Percentiles rank a stretch among this genome's conserved stretches.
These are phyloP conservation scores for Globisporangium heterothallicum DNA, from an alignment of 352 stramenopile genomes.

Conservation along the genomic window DNA sequence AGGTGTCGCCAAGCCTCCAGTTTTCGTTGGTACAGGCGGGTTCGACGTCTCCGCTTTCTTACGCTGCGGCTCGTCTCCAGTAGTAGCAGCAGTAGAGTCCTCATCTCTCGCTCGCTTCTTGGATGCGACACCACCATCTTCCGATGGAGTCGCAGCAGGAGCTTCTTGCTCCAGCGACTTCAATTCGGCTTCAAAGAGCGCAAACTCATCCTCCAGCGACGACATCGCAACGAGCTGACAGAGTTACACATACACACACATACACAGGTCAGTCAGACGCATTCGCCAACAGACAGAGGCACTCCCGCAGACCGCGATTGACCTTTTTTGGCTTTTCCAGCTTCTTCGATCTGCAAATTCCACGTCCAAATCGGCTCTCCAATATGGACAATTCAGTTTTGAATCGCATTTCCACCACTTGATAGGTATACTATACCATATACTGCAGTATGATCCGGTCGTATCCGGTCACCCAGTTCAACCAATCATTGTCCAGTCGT, in stretches of 20 bases:
- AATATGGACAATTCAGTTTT: constrained; percentile 1
- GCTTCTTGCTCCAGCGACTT: constrained; percentile 56
- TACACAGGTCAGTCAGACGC: not conserved
- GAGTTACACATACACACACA: not conserved
- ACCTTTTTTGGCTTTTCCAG: not conserved
- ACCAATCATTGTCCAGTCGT: not conserved
- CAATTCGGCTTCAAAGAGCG: constrained; percentile 79
- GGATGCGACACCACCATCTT: constrained; percentile 1
- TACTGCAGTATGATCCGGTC: not conserved
- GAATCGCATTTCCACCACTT: not conserved
- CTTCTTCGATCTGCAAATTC: not conserved
- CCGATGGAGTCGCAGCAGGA: not conserved
- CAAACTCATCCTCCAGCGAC: constrained; percentile 76
- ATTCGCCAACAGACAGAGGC: not conserved
- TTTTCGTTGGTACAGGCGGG: constrained; percentile 1
- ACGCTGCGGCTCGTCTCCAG: constrained; percentile 7
- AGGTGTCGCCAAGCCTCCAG: constrained; percentile 10
- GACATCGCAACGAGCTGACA: constrained; percentile 26
- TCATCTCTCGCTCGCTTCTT: constrained; percentile 31
- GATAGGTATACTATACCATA: not conserved
- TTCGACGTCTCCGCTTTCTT: constrained; percentile 26
- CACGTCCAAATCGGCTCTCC: not conserved
- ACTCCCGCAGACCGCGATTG: not conserved
- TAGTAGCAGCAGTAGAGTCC: constrained; percentile 7
- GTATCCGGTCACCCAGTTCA: not conserved